Evolutionary conservation across 1,139 yeast genomes (phyloP).

Genomic region (Yamadazyma spencermartinsiae): DNA sequence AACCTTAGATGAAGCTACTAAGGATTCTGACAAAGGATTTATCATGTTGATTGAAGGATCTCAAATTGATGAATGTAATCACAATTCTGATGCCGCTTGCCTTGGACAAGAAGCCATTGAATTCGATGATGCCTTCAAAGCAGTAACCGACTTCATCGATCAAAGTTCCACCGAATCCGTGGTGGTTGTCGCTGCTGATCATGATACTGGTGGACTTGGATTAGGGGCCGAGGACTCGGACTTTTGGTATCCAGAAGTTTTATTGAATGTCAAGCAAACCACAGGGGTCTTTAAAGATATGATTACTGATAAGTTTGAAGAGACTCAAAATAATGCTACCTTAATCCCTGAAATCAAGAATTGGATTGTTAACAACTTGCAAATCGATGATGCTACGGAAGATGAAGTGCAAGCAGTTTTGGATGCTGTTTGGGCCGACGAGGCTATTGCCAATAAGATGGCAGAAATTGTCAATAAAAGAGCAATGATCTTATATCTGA

Average conservation of each 20-base stretch:
- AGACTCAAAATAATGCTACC: conserved; percentile 28
- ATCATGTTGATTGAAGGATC: conserved; percentile 85
- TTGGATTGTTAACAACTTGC: conserved; percentile 57
- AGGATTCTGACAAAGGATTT: conserved; percentile 76
- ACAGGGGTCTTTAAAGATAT: conserved; percentile 60
- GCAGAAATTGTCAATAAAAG: conserved; percentile 56
- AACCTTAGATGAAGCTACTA: conserved; percentile 62
- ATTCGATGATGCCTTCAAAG: conserved; percentile 72
- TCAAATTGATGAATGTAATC: conserved; percentile 91
- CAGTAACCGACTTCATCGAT: conserved; percentile 67
- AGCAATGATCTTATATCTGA: conserved; percentile 85
- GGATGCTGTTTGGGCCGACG: conserved; percentile 15
- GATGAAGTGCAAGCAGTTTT: conserved; percentile 45
- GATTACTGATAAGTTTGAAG: conserved; percentile 20
- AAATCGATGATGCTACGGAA: conserved; percentile 53
- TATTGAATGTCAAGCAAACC: conserved; percentile 66
- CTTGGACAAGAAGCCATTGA: conserved; percentile 44
- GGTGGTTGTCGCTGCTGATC: conserved; percentile 80
- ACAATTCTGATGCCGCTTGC: conserved; percentile 70
- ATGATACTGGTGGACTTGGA: conserved; percentile 85
- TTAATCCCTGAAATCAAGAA: conserved; percentile 44
- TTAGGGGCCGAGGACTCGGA: conserved; percentile 68
- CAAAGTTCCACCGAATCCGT: conserved; percentile 70
- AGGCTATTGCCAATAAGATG: conserved; percentile 16
- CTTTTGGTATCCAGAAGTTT: conserved; percentile 74